A percentile compares a stretch with the other conserved stretches of the same genome.
These are phyloP conservation scores for Rhynchospora tenuis DNA, from an alignment of 176 grass and related monocot genomes.

Conservation along the genomic window DNA sequence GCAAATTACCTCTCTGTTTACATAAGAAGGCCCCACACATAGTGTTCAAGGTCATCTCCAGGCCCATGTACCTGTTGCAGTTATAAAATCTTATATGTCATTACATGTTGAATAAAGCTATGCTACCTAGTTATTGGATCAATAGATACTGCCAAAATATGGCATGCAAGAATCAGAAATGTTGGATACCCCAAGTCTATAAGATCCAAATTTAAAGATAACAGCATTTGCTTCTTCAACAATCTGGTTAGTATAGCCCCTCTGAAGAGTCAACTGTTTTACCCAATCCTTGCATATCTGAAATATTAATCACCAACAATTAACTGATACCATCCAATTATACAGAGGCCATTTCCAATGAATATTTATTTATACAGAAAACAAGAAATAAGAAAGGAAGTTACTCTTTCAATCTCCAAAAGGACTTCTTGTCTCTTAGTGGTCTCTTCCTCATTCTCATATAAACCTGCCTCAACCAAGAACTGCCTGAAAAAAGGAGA, in stretches of 20 bases:
- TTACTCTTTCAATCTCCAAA: constrained; percentile 65
- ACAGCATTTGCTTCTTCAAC: constrained; percentile 84
- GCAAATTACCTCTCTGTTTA: constrained; percentile 74
- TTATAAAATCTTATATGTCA: constrained; percentile 4
- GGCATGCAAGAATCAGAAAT: not conserved
- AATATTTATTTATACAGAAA: not conserved
- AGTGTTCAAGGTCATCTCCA: constrained; percentile 93
- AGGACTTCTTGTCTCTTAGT: constrained; percentile 62
- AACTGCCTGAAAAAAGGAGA: constrained; percentile 29
- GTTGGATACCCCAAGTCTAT: constrained; percentile 65
- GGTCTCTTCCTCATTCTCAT: constrained; percentile 56
- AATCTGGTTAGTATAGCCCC: constrained; percentile 88
- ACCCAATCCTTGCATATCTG: constrained; percentile 91
- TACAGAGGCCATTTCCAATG: not conserved
- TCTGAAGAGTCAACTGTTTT: constrained; percentile 73
- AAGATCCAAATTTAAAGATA: constrained; percentile 97
- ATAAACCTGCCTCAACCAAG: constrained; percentile 55
- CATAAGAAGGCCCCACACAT: constrained; percentile 95
- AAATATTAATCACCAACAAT: constrained; percentile 9
- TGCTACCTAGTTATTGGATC: too few relatives aligned
- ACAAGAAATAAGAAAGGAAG: not conserved
- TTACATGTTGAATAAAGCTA: not conserved
- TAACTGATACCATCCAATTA: not conserved
- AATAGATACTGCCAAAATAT: not conserved
- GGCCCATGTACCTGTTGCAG: constrained; percentile 78